Evolutionary conservation across 2,329 filamentous ascomycete species (phyloP).

Genomic region (Gaeumannomyces sp.): DNA sequence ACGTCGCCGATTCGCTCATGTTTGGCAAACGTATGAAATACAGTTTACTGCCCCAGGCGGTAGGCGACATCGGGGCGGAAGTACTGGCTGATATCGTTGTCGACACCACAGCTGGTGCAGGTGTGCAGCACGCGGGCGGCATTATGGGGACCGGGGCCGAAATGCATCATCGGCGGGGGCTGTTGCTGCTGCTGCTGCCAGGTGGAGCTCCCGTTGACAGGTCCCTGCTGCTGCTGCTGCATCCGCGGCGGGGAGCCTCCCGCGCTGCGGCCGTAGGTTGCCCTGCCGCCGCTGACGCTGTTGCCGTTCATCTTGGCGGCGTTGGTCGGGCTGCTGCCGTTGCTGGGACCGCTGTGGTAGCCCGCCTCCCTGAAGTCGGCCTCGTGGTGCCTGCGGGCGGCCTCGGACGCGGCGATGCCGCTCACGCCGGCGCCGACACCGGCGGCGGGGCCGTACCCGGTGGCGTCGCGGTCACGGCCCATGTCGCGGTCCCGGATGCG

Average conservation of each 20-base stretch:
- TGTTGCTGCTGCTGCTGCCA: not conserved
- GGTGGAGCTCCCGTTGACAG: not conserved
- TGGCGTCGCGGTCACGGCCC: constrained; percentile 14
- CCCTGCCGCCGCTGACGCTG: not conserved
- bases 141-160: not conserved
- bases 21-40: not conserved
- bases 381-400: constrained; percentile 7
- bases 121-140: constrained; percentile 6
- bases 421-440: constrained; percentile 11
- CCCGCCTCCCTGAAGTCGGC: constrained; percentile 4
- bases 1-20: not conserved
- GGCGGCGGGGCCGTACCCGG: constrained; percentile 14
- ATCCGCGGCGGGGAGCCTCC: not conserved
- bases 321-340: not conserved
- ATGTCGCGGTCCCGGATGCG: constrained; percentile 16
- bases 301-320: not conserved
- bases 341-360: not conserved
- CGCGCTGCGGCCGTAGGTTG: not conserved
- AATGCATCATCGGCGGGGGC: not conserved
- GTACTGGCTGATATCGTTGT: constrained; percentile 9
- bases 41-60: constrained; percentile 1
- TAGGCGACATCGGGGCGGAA: constrained; percentile 7
- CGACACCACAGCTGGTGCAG: constrained; percentile 4
- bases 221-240: not conserved
- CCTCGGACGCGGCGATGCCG: constrained; percentile 3